phyloP scores from a whole-genome alignment of 306 rosid species.

The Quercus suber region DNA sequence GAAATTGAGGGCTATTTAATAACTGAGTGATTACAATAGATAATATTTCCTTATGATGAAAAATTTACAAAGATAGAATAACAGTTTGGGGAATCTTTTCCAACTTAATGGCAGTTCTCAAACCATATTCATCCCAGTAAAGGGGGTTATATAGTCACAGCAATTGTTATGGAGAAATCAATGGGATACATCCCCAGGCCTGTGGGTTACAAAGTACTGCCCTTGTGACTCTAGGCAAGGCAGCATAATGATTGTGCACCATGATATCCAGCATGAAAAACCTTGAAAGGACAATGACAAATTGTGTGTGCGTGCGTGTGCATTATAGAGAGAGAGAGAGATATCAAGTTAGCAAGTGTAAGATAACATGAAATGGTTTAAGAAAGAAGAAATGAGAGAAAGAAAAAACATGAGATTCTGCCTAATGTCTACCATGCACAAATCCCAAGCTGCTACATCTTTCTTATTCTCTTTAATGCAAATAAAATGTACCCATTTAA shows the following conservation, averaged over 20 bases:
- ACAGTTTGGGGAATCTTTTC: background rate
- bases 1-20: background rate
- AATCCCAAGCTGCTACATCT: too few species aligned
- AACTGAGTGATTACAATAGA: background rate
- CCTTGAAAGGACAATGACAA: background rate
- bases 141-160: background rate
- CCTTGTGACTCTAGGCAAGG: background rate
- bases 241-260: background rate
- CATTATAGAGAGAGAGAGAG: background rate
- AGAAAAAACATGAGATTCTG: too few species aligned
- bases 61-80: background rate
- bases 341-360: background rate
- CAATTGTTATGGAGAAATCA: background rate
- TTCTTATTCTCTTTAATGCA: too few species aligned
- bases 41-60: background rate
- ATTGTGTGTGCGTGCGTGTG: too few species aligned
- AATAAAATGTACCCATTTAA: too few species aligned
- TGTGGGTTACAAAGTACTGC: background rate
- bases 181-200: background rate
- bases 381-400: too few species aligned
- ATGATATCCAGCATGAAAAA: background rate
- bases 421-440: too few species aligned
- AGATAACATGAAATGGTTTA: too few species aligned
- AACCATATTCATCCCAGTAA: background rate
- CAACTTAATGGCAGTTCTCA: background rate